These are phyloP conservation scores for Hericium erinaceus DNA, from an alignment of 768 basidiomycete species.

Conservation along the genomic window DNA sequence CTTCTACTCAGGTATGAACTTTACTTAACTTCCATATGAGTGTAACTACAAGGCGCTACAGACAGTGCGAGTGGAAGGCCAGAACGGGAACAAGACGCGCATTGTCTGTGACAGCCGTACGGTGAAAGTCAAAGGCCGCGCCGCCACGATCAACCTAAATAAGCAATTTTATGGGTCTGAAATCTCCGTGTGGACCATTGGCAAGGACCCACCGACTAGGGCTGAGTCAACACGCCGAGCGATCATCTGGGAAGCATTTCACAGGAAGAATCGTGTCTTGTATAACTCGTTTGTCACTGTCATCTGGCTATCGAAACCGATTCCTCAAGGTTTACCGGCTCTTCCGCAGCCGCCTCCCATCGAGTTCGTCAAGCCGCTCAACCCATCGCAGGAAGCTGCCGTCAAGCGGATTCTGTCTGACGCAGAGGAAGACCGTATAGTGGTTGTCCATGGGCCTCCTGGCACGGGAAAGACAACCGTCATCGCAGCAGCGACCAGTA, in stretches of 20 bases:
- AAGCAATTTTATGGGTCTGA: not conserved
- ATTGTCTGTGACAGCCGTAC: constrained; percentile 11
- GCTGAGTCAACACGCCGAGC: constrained; percentile 13
- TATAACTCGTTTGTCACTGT: constrained; percentile 18
- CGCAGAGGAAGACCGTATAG: constrained; percentile 14
- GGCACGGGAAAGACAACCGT: constrained; percentile 17
- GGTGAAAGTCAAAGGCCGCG: constrained; percentile 27
- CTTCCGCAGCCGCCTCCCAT: not conserved
- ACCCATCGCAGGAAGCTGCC: constrained; percentile 20
- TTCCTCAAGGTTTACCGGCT: not conserved
- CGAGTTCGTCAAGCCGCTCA: constrained; percentile 7
- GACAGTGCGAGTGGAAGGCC: constrained; percentile 10
- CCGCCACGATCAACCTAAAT: constrained; percentile 22
- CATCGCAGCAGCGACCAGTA: constrained; percentile 13
- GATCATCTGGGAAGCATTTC: constrained; percentile 18
- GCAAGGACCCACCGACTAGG: constrained; percentile 12
- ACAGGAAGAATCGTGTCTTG: constrained; percentile 11
- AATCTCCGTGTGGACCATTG: constrained; percentile 9
- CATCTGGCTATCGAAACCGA: constrained; percentile 8
- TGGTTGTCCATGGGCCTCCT: constrained; percentile 17
- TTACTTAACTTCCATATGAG: not conserved
- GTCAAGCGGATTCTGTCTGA: constrained; percentile 24
- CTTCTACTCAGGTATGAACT: constrained; percentile 29
- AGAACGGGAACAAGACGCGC: not conserved
- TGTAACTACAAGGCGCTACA: constrained; percentile 16